Base-by-base conservation (phyloP, 768 basidiomycete genomes). In the Clitopilus passeckerianus region DNA sequence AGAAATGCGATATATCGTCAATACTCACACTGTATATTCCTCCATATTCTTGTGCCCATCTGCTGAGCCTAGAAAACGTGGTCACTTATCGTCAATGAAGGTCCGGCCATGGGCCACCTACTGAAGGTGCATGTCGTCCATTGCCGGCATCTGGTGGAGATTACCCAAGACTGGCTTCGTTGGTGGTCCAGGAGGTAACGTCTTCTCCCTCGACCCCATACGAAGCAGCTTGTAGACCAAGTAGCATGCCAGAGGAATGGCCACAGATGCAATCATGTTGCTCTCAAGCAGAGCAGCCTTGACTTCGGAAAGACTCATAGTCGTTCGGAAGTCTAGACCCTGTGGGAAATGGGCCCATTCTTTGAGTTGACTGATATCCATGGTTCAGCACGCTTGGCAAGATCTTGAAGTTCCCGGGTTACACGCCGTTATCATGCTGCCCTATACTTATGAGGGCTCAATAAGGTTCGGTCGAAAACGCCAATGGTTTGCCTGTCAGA, bases 31-130 rank as follows among this genome's bases (percentile, higher is more conserved):
- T 41, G 53, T 64, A 70, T 6, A 72, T 66, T 14, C 64, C 62
- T 10, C 72, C 72, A 56, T 70, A 70, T 57, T 68, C 18, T 54
- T 63, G 54, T 0, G 71, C 70, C 70, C 69, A 72, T 55, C 63
- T 64, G 53, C 53, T 23, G 5, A 53, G 23, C 16, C 53, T 53
- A 53, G 16, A 53, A 9, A 22, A 22, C 4, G 9, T 24, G n/a
- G 53, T 10, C 23, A 9, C 14, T 22, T 22, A 12, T n/a, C 15
- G 20, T 16, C 15, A 33, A 53, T 7, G 23, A 53, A 6, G 16
- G 16, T 9, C 15, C 20, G 16, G 53, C 15, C 20, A 7, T 12
- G 23, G 37, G 37, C 16, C 4, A 50, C 18, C 20, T 50, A 50
- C 46, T 50, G 46, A 18, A 18, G 46, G 18, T 50, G 46, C 37